Conservation (phyloP, 1,139 yeast species). For the Yarrowia galli region DNA sequence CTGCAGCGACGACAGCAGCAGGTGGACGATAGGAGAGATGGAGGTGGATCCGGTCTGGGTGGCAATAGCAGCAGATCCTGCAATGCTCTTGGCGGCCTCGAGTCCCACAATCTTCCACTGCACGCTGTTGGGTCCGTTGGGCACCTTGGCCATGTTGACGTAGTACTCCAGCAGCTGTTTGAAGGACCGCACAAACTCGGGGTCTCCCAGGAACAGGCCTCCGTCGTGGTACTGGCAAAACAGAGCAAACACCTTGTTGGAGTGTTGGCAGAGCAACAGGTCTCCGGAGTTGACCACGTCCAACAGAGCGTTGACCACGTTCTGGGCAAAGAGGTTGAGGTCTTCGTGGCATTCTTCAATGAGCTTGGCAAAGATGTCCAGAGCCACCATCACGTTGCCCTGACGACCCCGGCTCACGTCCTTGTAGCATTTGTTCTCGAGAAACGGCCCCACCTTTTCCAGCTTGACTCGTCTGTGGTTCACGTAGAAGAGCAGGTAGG, state of each 20-base stretch:
- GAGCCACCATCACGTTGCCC: conserved; percentile 85
- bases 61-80: conserved; percentile 56
- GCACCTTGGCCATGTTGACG: conserved; percentile 42
- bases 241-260: conserved; percentile 56
- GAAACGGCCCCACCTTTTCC: conserved; percentile 79
- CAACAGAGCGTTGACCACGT: conserved; percentile 53
- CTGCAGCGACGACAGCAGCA: conserved; percentile 50
- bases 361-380: conserved; percentile 71
- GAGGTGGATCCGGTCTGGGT: conserved; percentile 54
- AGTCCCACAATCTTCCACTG: conserved; percentile 62
- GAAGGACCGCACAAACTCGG: conserved; percentile 62
- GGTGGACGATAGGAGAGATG: conserved; percentile 55
- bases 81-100: conserved; percentile 56
- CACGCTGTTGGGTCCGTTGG: conserved; percentile 51
- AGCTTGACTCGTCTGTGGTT: conserved; percentile 86
- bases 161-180: conserved; percentile 51
- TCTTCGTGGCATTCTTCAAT: conserved; percentile 82
- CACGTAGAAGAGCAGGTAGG: conserved; percentile 89
- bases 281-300: conserved; percentile 61
- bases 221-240: conserved; percentile 73
- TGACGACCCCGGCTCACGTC: conserved; percentile 69
- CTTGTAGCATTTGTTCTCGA: conserved; percentile 66
- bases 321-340: conserved; percentile 77
- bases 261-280: conserved; percentile 61
- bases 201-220: conserved; percentile 75